Base-by-base conservation (phyloP, 495 filamentous ascomycete species). In the Neurospora hispaniola region DNA sequence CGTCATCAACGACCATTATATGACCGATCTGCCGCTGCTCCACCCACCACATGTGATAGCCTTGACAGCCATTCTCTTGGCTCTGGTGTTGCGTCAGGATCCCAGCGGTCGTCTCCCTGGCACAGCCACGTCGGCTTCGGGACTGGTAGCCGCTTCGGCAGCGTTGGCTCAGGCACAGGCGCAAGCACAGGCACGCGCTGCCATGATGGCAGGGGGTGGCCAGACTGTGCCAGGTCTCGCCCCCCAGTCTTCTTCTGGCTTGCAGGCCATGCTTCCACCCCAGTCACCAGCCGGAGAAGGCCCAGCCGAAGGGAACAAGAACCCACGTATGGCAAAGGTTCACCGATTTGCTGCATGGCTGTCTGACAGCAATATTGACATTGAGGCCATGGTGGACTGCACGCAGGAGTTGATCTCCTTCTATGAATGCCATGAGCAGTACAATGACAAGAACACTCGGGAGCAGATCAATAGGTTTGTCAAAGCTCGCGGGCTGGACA, bases 341-440 rank as follows among this genome's bases (percentile, higher is more conserved):
- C 90, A 92, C 76, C 91, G 89, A 73, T 88, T 97, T 70, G 86
- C 93, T 3, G 86, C 85, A 48, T 99, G 94, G 92, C 88, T 98
- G 70, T 94, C 95, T 5, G 94, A 98, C 78, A 96, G 93, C 77
- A 92, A 91, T 75, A 88, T 98, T 42, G 95, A 98, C 79, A 93
- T 98, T 79, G 92, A 92, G 81, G 93, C 90, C 27, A 90, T 97
- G 78, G 91, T 97, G 62, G 95, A 98, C 78, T 95, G 92, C 81
- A 94, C 92, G 0, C 96, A 99, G 82, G 96, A 98, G 83, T 87
- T 98, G 70, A 93, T 99, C 54, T 96, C 94, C 5, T 87, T 99
- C 74, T 99, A 98, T 81, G 94, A 97, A 80, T 87, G 93, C 42
- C 93, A 94, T 85, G 96, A 99, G 79, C 86, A 89, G 76, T 97